Conservation (phyloP, 2,329 filamentous ascomycete species). For the Nigrospora osmanthi region DNA sequence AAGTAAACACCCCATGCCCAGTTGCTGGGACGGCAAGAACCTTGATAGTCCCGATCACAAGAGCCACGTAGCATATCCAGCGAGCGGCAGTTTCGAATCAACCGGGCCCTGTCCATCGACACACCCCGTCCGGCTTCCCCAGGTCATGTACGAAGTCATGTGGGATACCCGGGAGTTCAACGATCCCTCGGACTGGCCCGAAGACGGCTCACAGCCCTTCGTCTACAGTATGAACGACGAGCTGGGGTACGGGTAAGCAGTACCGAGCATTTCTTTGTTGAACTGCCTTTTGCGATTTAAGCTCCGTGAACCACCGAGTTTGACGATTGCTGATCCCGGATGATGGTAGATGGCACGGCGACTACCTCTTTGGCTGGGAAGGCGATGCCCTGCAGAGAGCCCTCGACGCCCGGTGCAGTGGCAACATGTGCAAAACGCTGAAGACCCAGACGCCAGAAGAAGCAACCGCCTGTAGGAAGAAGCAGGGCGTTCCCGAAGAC, state of each 20-base stretch:
- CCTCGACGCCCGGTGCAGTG: constrained; percentile 21
- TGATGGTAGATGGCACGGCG: background rate
- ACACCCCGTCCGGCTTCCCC: constrained; percentile 24
- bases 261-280: constrained; percentile 2
- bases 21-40: constrained; percentile 14
- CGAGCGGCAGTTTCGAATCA: constrained; percentile 15
- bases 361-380: constrained; percentile 6
- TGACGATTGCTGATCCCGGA: too few relatives aligned
- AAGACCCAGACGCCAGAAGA: constrained; percentile 17
- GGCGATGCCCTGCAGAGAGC: constrained; percentile 3
- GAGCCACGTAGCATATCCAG: constrained; percentile 33
- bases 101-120: constrained; percentile 43
- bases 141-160: constrained; percentile 34
- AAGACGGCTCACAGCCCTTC: constrained; percentile 22
- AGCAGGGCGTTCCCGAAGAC: constrained; percentile 11
- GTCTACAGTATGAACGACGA: constrained; percentile 27
- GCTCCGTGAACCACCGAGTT: background rate
- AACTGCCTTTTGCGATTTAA: too few relatives aligned
- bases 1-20: constrained; percentile 4
- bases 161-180: constrained; percentile 26
- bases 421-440: constrained; percentile 19
- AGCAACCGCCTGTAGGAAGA: constrained; percentile 19
- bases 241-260: constrained; percentile 8
- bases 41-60: constrained; percentile 10
- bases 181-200: constrained; percentile 23